Evolutionary conservation across 805 yeast genomes (phyloP).

Genomic region (Monosporozyma aerobia): DNA sequence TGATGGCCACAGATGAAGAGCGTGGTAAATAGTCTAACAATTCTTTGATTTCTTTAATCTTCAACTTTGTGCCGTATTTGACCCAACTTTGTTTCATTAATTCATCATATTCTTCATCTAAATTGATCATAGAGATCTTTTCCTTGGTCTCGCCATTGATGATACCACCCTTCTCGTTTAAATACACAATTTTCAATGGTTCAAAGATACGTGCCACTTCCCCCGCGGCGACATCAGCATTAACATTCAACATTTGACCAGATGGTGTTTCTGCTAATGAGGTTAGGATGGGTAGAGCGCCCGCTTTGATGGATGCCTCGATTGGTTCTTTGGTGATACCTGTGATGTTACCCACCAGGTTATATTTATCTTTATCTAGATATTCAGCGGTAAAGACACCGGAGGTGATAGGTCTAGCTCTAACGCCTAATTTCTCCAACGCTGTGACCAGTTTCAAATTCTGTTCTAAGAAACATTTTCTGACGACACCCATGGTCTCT

Average conservation of each 20-base stretch:
- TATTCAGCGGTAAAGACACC: conserved; percentile 95
- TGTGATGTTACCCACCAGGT: conserved; percentile 83
- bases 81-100: conserved; percentile 94
- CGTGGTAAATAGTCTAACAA: conserved; percentile 89
- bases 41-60: conserved; percentile 93
- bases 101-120: conserved; percentile 92
- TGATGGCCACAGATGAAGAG: conserved; percentile 95
- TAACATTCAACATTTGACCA: conserved; percentile 93
- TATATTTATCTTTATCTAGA: conserved; percentile 81
- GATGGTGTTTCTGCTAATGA: conserved; percentile 94
- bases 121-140: conserved; percentile 78
- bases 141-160: conserved; percentile 87
- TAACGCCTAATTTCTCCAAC: conserved; percentile 90
- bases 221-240: conserved; percentile 98
- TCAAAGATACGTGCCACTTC: conserved; percentile 94
- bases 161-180: conserved; percentile 97
- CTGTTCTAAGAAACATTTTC: conserved; percentile 91
- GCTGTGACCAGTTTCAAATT: conserved; percentile 93
- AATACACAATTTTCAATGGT: conserved; percentile 91
- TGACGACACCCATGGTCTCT: conserved; percentile 90
- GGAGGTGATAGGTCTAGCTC: conserved; percentile 96
- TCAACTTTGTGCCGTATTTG: conserved; percentile 94
- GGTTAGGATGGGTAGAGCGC: conserved; percentile 92
- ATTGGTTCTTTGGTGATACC: conserved; percentile 82
- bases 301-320: conserved; percentile 91